Percentiles rank a stretch among this genome's conserved stretches.
phyloP scores from a whole-genome alignment of 1,284 basidiomycete species.

The Leccinum discolor region DNA sequence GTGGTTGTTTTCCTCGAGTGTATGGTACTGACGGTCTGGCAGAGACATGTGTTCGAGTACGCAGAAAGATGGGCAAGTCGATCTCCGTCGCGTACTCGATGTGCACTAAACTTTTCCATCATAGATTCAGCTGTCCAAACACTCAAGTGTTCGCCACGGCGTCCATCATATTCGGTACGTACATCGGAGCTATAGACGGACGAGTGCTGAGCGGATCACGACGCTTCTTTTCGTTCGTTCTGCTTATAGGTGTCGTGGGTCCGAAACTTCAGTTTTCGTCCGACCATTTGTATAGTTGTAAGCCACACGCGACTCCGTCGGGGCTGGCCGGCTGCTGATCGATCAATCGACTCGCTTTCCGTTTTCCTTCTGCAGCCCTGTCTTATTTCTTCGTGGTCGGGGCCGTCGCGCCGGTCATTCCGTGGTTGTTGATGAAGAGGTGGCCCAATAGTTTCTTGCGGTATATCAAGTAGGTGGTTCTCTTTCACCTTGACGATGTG shows the following conservation, averaged over 20 bases:
- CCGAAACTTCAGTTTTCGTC: constrained; percentile 41
- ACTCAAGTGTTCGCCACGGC: constrained; percentile 40
- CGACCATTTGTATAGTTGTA: constrained; percentile 34
- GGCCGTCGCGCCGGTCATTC: constrained; percentile 41
- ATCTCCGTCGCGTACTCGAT: background rate
- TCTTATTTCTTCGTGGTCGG: constrained; percentile 51
- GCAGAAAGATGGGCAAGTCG: constrained; percentile 33
- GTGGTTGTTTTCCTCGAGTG: background rate
- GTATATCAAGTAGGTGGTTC: constrained; percentile 44
- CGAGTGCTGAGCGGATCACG: background rate
- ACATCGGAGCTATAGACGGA: background rate
- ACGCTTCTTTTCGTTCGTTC: background rate
- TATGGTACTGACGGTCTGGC: background rate
- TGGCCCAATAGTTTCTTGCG: constrained; percentile 46
- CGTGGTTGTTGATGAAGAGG: constrained; percentile 41
- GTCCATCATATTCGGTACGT: constrained; percentile 37
- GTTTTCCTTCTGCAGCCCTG: constrained; percentile 28
- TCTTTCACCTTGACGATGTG: background rate
- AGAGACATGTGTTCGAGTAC: constrained; percentile 33
- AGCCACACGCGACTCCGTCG: background rate
- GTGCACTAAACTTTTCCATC: background rate
- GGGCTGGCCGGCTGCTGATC: background rate
- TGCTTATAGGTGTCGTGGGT: constrained; percentile 36
- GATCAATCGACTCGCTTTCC: background rate
- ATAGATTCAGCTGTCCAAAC: constrained; percentile 37